phyloP scores from a whole-genome alignment of 2,329 filamentous ascomycete species.

The Ceratocystis colombiana region DNA sequence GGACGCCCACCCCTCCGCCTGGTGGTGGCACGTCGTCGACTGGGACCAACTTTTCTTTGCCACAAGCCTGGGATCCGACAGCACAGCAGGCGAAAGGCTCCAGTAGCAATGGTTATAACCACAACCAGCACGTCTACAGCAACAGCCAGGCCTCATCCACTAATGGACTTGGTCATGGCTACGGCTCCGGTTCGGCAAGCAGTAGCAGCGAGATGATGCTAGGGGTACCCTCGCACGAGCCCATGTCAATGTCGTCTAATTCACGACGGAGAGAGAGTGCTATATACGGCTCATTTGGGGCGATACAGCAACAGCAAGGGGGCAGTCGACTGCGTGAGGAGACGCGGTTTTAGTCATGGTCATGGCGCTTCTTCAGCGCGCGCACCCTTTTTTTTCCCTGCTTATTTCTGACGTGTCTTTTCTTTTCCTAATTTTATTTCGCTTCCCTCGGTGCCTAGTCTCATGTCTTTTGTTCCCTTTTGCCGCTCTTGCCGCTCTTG shows the following conservation, averaged over 20 bases:
- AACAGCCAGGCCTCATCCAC: slow-evolving; percentile 30
- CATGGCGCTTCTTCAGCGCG: background rate
- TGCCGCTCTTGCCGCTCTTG: slow-evolving; percentile 4
- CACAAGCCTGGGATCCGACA: slow-evolving; percentile 10
- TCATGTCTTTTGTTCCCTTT: background rate
- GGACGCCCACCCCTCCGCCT: slow-evolving; percentile 37
- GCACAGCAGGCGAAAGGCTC: slow-evolving; percentile 11
- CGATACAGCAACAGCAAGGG: slow-evolving; percentile 31
- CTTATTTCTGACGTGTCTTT: background rate
- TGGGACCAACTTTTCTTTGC: slow-evolving; percentile 27
- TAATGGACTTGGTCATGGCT: slow-evolving; percentile 25
- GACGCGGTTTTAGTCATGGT: slow-evolving; percentile 36
- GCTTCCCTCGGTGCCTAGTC: too few relatives aligned
- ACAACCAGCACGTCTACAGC: slow-evolving; percentile 39
- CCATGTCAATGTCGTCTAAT: background rate
- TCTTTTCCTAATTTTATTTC: background rate
- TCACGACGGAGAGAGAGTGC: slow-evolving; percentile 49
- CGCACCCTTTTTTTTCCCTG: background rate
- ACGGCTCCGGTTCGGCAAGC: slow-evolving; percentile 11
- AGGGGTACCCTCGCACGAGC: slow-evolving; percentile 21
- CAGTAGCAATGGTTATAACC: slow-evolving; percentile 29
- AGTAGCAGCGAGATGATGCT: slow-evolving; percentile 23
- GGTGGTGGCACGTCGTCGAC: slow-evolving; percentile 24
- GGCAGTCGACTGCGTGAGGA: slow-evolving; percentile 45
- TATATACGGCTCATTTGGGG: slow-evolving; percentile 48